Percentiles rank a stretch among this genome's conserved stretches.
These are phyloP conservation scores for Crepidotus variabilis DNA, from an alignment of 768 basidiomycete species.

Conservation along the genomic window DNA sequence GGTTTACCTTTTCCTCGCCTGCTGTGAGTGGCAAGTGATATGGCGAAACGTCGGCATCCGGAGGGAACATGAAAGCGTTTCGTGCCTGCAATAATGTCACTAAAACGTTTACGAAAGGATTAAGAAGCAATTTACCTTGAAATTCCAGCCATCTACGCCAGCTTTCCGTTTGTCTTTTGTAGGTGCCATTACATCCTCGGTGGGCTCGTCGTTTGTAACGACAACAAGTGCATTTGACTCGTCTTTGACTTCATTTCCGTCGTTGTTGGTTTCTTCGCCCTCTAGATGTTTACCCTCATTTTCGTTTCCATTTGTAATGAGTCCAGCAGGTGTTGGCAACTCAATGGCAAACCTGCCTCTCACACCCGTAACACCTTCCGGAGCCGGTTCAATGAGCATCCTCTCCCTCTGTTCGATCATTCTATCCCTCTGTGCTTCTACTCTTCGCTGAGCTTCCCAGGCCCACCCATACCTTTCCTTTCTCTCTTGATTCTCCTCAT, in stretches of 20 bases:
- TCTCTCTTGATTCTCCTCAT: slow-evolving; percentile 81
- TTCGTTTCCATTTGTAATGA: slow-evolving; percentile 40
- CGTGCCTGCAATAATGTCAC: slow-evolving; percentile 56
- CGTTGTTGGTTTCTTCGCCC: slow-evolving; percentile 16
- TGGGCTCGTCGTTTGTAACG: slow-evolving; percentile 22
- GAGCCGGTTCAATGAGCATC: slow-evolving; percentile 68
- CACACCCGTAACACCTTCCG: slow-evolving; percentile 48
- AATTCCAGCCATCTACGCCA: slow-evolving; percentile 78
- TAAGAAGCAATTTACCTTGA: slow-evolving; percentile 50
- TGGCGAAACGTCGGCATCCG: slow-evolving; percentile 85
- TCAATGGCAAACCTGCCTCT: slow-evolving; percentile 66
- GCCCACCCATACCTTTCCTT: slow-evolving; percentile 89
- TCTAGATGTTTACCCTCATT: slow-evolving; percentile 20
- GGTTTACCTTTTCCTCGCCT: slow-evolving; percentile 28
- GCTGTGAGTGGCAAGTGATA: slow-evolving; percentile 39
- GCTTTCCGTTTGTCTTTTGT: slow-evolving; percentile 69
- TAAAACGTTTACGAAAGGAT: background rate
- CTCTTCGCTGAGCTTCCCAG: slow-evolving; percentile 85
- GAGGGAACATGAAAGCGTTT: slow-evolving; percentile 93
- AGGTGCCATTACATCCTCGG: slow-evolving; percentile 74
- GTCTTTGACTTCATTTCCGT: slow-evolving; percentile 18
- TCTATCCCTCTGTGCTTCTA: slow-evolving; percentile 60
- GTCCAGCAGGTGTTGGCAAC: slow-evolving; percentile 48
- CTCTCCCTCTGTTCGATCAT: slow-evolving; percentile 67
- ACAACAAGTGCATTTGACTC: slow-evolving; percentile 22